phyloP scores from a whole-genome alignment of 1,284 basidiomycete genomes.

The Boletus semigastroideus region DNA sequence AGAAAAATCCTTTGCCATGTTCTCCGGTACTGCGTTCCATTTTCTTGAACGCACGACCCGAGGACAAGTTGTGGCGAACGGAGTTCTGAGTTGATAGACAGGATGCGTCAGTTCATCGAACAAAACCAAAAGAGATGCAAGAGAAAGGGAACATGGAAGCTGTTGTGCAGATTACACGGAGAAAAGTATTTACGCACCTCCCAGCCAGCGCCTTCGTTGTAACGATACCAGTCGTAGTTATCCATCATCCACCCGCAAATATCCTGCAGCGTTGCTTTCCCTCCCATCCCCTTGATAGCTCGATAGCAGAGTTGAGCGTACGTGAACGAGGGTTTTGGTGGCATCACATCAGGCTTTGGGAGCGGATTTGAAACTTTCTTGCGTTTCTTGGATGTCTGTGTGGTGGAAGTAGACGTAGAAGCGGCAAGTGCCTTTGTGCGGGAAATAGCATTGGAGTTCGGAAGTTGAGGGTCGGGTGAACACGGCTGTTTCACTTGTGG shows the following conservation, averaged over 20 bases:
- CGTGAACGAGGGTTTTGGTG: constrained; percentile 73
- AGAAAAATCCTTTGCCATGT: constrained; percentile 86
- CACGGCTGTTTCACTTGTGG: constrained; percentile 39
- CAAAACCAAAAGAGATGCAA: constrained; percentile 2
- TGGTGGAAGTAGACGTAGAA: constrained; percentile 12
- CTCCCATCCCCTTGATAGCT: constrained; percentile 75
- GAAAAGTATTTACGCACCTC: constrained; percentile 56
- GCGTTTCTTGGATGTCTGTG: constrained; percentile 58
- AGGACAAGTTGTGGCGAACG: constrained; percentile 88
- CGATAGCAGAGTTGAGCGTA: constrained; percentile 80
- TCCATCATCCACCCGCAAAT: constrained; percentile 91
- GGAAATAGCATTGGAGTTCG: constrained; percentile 59
- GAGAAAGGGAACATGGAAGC: background rate
- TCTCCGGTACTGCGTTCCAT: constrained; percentile 81
- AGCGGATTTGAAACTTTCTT: constrained; percentile 57
- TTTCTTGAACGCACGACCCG: constrained; percentile 86
- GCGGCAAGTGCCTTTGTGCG: constrained; percentile 45
- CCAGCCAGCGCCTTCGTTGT: constrained; percentile 80
- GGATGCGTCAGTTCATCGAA: constrained; percentile 18
- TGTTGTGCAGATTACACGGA: background rate
- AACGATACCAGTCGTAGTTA: constrained; percentile 86
- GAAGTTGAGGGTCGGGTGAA: constrained; percentile 47
- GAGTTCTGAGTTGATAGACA: constrained; percentile 62
- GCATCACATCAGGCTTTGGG: constrained; percentile 71
- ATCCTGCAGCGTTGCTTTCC: constrained; percentile 88